These are phyloP conservation scores for Infundibulicybe gibba DNA, from an alignment of 768 basidiomycete species.

Conservation along the genomic window DNA sequence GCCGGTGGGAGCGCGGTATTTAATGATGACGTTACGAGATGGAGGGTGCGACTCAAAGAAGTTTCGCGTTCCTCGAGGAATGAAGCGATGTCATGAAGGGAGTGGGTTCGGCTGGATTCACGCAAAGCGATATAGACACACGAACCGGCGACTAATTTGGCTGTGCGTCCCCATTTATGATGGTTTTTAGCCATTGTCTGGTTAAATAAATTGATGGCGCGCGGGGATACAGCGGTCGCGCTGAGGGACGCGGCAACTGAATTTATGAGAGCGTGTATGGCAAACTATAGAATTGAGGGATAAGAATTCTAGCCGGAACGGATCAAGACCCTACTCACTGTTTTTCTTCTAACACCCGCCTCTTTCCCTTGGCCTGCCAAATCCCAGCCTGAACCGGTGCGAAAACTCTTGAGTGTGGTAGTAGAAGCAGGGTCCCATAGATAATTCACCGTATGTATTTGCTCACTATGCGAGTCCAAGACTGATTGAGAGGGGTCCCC, in stretches of 20 bases:
- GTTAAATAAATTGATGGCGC: conserved; percentile 66
- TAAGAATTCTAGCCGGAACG: conserved; percentile 9
- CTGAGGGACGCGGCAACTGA: conserved; percentile 57
- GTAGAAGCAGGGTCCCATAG: conserved; percentile 26
- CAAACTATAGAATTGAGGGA: conserved; percentile 36
- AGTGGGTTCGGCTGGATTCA: conserved; percentile 65
- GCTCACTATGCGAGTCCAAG: conserved; percentile 45
- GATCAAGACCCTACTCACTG: conserved; percentile 32
- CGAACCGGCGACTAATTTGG: conserved; percentile 66
- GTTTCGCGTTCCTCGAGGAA: conserved; percentile 51
- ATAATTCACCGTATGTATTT: conserved; percentile 24
- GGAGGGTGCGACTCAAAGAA: conserved; percentile 53
- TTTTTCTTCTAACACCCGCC: conserved; percentile 60
- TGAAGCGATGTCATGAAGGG: conserved; percentile 65
- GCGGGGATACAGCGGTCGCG: conserved; percentile 56
- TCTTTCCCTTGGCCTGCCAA: conserved; percentile 66
- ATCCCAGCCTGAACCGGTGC: conserved; percentile 51
- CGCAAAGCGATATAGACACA: conserved; percentile 69
- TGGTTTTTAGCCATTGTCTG: conserved; percentile 55
- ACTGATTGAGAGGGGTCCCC: conserved; percentile 58
- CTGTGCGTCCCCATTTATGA: conserved; percentile 73
- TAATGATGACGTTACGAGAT: conserved; percentile 47
- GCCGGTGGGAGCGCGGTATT: conserved; percentile 47
- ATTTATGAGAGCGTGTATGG: conserved; percentile 61
- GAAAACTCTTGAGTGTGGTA: conserved; percentile 45